Percentiles rank a stretch among this genome's conserved stretches.
phyloP scores from a whole-genome alignment of 768 basidiomycete genomes.

The Rubroboletus satanas region DNA sequence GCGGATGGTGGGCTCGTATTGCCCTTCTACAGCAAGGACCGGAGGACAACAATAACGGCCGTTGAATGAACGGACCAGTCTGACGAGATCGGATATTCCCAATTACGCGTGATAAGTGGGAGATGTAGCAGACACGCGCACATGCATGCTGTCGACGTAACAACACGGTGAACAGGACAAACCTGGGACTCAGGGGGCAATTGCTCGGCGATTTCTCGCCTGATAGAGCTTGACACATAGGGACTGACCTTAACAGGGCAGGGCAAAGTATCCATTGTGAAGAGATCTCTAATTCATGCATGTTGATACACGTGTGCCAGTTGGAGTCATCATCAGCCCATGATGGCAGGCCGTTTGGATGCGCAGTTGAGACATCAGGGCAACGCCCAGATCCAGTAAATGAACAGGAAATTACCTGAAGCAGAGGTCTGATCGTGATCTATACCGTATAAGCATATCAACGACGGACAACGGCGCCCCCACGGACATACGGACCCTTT shows the following conservation, averaged over 20 bases:
- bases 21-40: constrained; percentile 5
- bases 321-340: constrained; percentile 8
- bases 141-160: constrained; percentile 30
- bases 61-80: constrained; percentile 16
- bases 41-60: constrained; percentile 1
- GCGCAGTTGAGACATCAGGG: constrained; percentile 15
- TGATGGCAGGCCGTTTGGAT: constrained; percentile 6
- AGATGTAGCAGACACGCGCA: background rate
- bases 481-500: constrained; percentile 25
- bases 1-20: constrained; percentile 4
- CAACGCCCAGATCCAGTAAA: constrained; percentile 20
- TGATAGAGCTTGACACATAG: constrained; percentile 14
- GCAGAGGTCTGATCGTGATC: constrained; percentile 19
- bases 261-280: constrained; percentile 6
- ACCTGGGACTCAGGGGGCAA: constrained; percentile 18
- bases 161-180: constrained; percentile 5
- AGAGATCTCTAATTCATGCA: constrained; percentile 6
- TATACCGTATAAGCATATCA: constrained; percentile 23
- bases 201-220: constrained; percentile 14
- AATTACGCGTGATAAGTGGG: constrained; percentile 20
- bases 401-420: constrained; percentile 20
- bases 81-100: constrained; percentile 11
- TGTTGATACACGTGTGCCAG: constrained; percentile 26
- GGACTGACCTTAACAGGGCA: constrained; percentile 9
- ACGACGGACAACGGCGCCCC: constrained; percentile 15